A percentile compares a stretch with the other conserved stretches of the same genome.
Evolutionary conservation across 805 yeast genomes (phyloP).

Genomic region (Ogataea trehaloabstinens): DNA sequence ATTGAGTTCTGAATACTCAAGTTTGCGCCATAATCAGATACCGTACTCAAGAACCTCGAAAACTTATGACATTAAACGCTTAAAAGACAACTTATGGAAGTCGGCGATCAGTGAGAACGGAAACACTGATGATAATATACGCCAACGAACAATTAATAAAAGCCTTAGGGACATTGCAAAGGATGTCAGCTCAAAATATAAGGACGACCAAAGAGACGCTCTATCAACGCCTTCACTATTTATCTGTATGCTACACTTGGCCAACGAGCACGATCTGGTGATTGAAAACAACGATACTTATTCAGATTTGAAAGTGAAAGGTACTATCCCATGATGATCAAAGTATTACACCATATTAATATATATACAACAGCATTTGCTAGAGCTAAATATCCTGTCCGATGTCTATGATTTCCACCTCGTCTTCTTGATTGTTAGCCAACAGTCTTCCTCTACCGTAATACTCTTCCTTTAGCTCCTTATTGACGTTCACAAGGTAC

Average conservation of each 20-base stretch:
- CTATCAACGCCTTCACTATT: constrained; percentile 83
- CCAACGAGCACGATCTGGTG: constrained; percentile 76
- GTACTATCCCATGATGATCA: neutral
- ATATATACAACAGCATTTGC: too few species aligned
- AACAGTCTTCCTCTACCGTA: constrained; percentile 26
- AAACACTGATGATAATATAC: neutral
- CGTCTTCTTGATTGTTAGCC: constrained; percentile 22
- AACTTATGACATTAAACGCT: constrained; percentile 67
- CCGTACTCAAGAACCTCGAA: constrained; percentile 69
- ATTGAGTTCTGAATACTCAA: neutral
- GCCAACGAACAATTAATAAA: neutral
- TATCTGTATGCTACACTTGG: constrained; percentile 78
- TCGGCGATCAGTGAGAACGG: constrained; percentile 30
- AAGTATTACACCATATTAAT: too few species aligned
- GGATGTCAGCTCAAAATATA: constrained; percentile 44
- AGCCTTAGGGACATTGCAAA: constrained; percentile 23
- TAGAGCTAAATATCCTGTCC: too few species aligned
- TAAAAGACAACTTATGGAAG: constrained; percentile 78
- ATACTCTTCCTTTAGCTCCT: constrained; percentile 24
- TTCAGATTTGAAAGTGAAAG: constrained; percentile 21
- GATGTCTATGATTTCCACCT: constrained; percentile 4
- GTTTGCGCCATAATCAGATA: neutral
- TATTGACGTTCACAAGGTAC: constrained; percentile 13
- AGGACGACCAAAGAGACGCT: constrained; percentile 56
- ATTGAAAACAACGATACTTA: constrained; percentile 45